Conservation (phyloP, 352 stramenopile genomes). For the Pythium scleroteichum region DNA sequence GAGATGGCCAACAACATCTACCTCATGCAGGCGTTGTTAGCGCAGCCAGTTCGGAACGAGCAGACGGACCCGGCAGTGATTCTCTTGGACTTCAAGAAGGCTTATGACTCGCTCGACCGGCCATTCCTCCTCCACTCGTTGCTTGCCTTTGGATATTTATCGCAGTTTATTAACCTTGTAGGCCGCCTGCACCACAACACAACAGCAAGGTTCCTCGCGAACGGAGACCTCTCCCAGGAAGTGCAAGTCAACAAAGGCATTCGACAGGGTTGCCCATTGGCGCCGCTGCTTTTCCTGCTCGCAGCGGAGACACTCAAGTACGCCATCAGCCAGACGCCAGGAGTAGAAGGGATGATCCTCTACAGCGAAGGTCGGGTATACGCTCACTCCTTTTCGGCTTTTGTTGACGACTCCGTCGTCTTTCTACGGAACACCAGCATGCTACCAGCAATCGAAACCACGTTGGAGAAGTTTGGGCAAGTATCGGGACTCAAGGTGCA, state of each 20-base stretch:
- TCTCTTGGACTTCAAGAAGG: constrained; percentile 14
- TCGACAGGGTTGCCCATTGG: background rate
- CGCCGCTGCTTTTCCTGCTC: background rate
- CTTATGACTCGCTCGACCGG: constrained; percentile 4
- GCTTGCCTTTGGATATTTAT: background rate
- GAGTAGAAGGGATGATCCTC: background rate
- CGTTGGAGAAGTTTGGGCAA: background rate
- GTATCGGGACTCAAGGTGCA: constrained; percentile 1
- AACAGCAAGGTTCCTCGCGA: background rate
- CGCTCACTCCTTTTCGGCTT: background rate
- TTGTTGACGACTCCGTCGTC: background rate
- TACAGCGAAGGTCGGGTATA: background rate
- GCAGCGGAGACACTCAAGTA: constrained; percentile 1
- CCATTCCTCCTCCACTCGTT: background rate
- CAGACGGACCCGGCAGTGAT: background rate
- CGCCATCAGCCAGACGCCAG: background rate
- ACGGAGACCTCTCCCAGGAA: too few relatives aligned
- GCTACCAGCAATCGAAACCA: background rate
- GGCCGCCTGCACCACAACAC: background rate
- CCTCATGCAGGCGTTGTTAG: constrained; percentile 16
- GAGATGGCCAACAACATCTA: constrained; percentile 9
- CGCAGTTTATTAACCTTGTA: background rate
- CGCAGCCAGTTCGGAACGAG: background rate
- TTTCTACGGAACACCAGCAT: background rate
- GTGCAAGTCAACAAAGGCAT: background rate